Percentiles rank a stretch among this genome's conserved stretches.
These are phyloP conservation scores for Xylaria intraflava DNA, from an alignment of 495 filamentous ascomycete genomes.

Conservation along the genomic window DNA sequence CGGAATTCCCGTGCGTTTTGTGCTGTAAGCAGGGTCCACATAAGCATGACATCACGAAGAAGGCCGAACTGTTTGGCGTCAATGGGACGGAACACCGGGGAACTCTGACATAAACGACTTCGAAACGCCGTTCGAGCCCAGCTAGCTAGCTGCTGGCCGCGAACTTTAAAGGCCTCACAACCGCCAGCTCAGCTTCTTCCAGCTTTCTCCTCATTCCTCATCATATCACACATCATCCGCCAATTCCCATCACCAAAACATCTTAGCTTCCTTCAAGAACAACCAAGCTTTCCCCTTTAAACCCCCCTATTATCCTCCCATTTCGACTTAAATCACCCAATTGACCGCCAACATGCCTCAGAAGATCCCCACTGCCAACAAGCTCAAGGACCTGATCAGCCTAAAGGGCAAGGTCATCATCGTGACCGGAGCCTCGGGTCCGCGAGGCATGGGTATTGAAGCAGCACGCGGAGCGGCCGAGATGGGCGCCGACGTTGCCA, in stretches of 20 bases:
- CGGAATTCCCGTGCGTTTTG: not conserved
- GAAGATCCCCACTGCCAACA: constrained; percentile 24
- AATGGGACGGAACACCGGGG: too few species aligned
- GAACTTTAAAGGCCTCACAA: too few species aligned
- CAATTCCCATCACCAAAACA: too few species aligned
- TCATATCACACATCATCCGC: too few species aligned
- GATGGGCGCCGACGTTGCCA: constrained; percentile 43
- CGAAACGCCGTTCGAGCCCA: too few species aligned
- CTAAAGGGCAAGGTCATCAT: constrained; percentile 49
- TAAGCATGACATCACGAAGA: constrained; percentile 8
- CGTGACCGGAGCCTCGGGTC: constrained; percentile 46
- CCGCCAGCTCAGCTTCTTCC: too few species aligned
- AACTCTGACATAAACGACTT: too few species aligned
- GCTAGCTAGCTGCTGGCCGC: not conserved
- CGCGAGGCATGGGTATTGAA: constrained; percentile 47
- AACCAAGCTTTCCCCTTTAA: not conserved
- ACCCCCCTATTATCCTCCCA: not conserved
- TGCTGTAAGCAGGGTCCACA: constrained; percentile 1
- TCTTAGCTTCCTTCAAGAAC: not conserved
- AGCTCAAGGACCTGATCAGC: constrained; percentile 40
- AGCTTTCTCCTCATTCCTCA: too few species aligned
- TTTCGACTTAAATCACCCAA: not conserved
- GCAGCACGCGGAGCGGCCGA: constrained; percentile 43
- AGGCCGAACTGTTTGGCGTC: too few species aligned
- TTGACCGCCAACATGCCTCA: constrained; percentile 26